phyloP scores from a whole-genome alignment of 139 green algal genomes.

The Marvania coccoides region DNA sequence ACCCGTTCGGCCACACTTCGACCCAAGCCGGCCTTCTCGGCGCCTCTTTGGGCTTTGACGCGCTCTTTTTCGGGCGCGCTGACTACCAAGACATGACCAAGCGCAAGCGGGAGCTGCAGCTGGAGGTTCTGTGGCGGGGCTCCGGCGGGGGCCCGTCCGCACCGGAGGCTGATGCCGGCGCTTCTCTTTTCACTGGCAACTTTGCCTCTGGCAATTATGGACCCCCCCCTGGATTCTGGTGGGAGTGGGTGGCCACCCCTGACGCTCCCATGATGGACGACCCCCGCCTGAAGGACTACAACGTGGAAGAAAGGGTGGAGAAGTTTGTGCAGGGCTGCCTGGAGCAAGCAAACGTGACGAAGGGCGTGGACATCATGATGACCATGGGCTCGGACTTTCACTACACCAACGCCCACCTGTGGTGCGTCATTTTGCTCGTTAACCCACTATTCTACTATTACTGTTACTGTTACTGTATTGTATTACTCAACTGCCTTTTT shows the following conservation, averaged over 20 bases:
- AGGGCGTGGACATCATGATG: constrained; percentile 68
- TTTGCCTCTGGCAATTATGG: constrained; percentile 64
- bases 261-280: constrained; percentile 67
- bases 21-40: constrained; percentile 72
- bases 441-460: too few species aligned
- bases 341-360: constrained; percentile 14
- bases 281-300: constrained; percentile 56
- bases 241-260: constrained; percentile 35
- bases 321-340: constrained; percentile 51
- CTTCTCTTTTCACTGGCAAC: constrained; percentile 50
- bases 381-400: constrained; percentile 83
- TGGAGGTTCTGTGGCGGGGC: constrained; percentile 43
- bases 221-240: constrained; percentile 69
- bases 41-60: constrained; percentile 62
- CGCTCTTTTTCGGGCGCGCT: constrained; percentile 73
- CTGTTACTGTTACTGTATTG: too few species aligned
- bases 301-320: constrained; percentile 62
- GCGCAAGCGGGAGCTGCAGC: neutral
- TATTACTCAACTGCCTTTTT: too few species aligned
- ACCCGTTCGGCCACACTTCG: constrained; percentile 86
- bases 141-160: constrained; percentile 29
- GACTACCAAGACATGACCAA: constrained; percentile 66
- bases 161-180: constrained; percentile 21
- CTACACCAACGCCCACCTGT: constrained; percentile 54
- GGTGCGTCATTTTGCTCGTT: constrained; percentile 6